A percentile compares a stretch with the other conserved stretches of the same genome.
These are phyloP conservation scores for Lepiota subincarnata DNA, from an alignment of 768 basidiomycete genomes.

Conservation along the genomic window DNA sequence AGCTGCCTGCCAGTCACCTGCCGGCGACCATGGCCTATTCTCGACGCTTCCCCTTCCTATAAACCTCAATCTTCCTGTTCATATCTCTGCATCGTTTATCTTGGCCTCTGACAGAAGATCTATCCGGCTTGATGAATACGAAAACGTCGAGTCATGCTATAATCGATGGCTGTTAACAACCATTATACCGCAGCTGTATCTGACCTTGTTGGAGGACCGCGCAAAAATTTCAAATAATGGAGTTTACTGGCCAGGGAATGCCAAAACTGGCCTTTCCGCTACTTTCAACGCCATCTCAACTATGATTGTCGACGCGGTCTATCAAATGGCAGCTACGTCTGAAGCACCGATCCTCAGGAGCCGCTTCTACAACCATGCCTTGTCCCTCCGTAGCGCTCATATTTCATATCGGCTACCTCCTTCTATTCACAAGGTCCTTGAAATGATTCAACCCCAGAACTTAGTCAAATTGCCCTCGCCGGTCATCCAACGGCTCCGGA, in stretches of 20 bases:
- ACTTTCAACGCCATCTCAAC: constrained; percentile 14
- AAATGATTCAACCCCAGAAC: background rate
- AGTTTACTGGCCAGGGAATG: constrained; percentile 33
- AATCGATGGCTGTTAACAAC: constrained; percentile 39
- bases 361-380: constrained; percentile 15
- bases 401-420: background rate
- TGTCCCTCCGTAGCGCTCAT: constrained; percentile 2
- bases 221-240: constrained; percentile 16
- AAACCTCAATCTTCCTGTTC: constrained; percentile 36
- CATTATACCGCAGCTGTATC: constrained; percentile 33
- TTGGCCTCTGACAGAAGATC: constrained; percentile 42
- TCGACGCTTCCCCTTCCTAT: constrained; percentile 41
- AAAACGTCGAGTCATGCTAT: constrained; percentile 30
- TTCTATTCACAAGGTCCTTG: background rate
- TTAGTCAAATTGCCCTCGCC: background rate
- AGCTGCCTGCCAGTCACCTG: constrained; percentile 19
- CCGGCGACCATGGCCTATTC: constrained; percentile 29
- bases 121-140: constrained; percentile 36
- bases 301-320: constrained; percentile 2
- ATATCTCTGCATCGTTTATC: constrained; percentile 44
- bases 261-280: constrained; percentile 14
- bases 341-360: background rate
- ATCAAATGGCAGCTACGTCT: background rate
- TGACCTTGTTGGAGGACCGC: constrained; percentile 31
- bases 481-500: background rate